These are phyloP conservation scores for Fusarium ambrosium DNA, from an alignment of 2,329 filamentous ascomycete species.

Conservation along the genomic window DNA sequence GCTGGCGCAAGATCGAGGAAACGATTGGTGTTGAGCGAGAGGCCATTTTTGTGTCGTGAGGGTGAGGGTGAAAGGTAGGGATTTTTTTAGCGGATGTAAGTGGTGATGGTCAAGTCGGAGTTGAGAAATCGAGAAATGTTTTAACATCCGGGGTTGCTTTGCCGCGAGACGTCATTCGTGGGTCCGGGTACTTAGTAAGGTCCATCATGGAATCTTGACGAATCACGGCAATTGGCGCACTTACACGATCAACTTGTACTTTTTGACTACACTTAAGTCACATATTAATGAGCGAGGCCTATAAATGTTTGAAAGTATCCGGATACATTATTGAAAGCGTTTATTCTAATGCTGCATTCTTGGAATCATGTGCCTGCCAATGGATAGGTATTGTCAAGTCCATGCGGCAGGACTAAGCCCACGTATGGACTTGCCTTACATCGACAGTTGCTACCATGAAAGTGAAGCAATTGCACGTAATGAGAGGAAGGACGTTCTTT, in stretches of 20 bases:
- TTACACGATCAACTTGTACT: constrained; percentile 6
- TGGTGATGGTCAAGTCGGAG: constrained; percentile 14
- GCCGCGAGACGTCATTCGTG: constrained; percentile 42
- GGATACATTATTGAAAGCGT: no score
- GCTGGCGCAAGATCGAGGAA: constrained; percentile 35
- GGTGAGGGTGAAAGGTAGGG: not conserved
- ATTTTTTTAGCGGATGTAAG: not conserved
- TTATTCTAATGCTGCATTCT: not conserved
- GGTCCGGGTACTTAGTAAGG: constrained; percentile 17
- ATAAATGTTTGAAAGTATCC: not conserved
- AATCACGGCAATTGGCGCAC: constrained; percentile 32
- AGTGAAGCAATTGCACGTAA: not conserved
- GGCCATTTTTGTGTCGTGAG: constrained; percentile 45
- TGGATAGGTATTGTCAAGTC: not conserved
- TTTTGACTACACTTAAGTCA: not conserved
- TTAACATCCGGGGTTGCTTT: constrained; percentile 21
- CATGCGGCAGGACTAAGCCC: not conserved
- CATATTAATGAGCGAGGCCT: not conserved
- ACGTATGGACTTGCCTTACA: not conserved
- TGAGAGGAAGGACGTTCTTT: not conserved
- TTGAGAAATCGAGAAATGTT: constrained; percentile 40
- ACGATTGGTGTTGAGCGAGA: constrained; percentile 41
- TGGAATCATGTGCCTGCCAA: not conserved
- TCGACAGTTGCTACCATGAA: not conserved
- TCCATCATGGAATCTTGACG: constrained; percentile 26